phyloP scores from a whole-genome alignment of 768 basidiomycete species.

The Termitomyces sp. region DNA sequence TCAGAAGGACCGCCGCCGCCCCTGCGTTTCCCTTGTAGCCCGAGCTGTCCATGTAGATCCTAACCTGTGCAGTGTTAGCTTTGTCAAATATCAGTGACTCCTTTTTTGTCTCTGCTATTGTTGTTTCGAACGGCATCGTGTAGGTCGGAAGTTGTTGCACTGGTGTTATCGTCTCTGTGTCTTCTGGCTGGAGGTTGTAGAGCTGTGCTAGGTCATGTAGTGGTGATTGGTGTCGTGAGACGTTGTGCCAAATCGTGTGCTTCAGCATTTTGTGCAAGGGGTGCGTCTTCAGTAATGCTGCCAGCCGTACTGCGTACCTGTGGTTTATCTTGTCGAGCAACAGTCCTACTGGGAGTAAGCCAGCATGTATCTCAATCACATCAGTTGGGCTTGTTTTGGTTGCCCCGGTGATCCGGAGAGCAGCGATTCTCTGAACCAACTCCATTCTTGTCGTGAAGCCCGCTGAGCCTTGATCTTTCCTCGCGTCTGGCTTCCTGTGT shows the following conservation, averaged over 20 bases:
- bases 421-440: no score
- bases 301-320: no score
- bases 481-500: no score
- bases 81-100: not conserved
- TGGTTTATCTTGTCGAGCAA: no score
- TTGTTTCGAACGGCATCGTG: not conserved
- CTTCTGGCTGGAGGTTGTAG: not conserved
- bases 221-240: not conserved
- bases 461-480: no score
- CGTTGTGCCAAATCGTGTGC: not conserved
- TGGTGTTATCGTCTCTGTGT: not conserved
- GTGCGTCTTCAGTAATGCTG: not conserved
- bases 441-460: no score
- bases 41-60: not conserved
- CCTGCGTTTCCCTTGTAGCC: not conserved
- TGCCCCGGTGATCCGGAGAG: no score
- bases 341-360: no score
- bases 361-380: no score
- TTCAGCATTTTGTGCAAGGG: not conserved
- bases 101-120: not conserved
- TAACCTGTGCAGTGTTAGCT: not conserved
- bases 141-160: not conserved
- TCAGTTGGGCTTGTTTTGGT: no score
- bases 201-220: not conserved
- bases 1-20: not conserved